A percentile compares a stretch with the other conserved stretches of the same genome.
Evolutionary conservation across 257 asterid species (phyloP).

Genomic region (Nicotiana benthamiana): DNA sequence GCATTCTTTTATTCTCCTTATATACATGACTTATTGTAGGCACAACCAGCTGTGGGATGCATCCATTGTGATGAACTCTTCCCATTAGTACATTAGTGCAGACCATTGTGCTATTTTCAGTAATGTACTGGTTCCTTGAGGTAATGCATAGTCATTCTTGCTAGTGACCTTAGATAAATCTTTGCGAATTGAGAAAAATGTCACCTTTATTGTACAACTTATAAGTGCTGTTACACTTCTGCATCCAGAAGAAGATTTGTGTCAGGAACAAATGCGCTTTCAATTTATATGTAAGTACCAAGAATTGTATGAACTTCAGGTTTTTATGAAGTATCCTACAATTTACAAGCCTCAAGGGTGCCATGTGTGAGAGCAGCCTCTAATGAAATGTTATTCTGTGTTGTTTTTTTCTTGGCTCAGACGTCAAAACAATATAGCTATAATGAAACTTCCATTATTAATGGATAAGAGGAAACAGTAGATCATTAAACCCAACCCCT

Average conservation of each 20-base stretch:
- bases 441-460: background rate
- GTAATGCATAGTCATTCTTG: background rate
- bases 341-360: background rate
- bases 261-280: background rate
- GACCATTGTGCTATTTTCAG: background rate
- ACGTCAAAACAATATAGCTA: background rate
- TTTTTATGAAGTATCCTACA: background rate
- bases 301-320: background rate
- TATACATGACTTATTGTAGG: background rate
- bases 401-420: background rate
- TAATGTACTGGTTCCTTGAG: background rate
- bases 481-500: background rate
- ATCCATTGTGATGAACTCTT: background rate
- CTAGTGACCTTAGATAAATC: background rate
- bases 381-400: background rate
- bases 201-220: background rate
- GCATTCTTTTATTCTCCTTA: background rate
- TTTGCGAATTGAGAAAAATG: background rate
- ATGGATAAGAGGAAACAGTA: background rate
- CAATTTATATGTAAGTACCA: background rate
- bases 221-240: background rate
- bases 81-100: background rate
- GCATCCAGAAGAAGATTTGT: background rate
- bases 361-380: background rate
- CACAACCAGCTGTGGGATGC: background rate